phyloP scores from a whole-genome alignment of 2,329 filamentous ascomycete genomes.

The Pezicula rhizophila region DNA sequence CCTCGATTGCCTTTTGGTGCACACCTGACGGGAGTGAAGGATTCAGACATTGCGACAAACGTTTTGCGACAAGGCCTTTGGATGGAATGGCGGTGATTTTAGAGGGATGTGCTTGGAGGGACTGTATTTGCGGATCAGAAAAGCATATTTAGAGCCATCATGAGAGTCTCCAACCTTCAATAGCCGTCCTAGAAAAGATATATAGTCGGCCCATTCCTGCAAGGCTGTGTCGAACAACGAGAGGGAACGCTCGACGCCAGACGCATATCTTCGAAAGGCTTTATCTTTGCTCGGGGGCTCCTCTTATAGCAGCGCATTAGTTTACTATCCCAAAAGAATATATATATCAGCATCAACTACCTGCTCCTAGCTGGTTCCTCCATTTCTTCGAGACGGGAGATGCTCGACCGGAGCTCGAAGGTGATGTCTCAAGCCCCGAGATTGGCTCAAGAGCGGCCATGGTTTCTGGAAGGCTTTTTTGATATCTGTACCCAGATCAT shows the following conservation, averaged over 20 bases:
- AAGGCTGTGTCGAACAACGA: conserved; percentile 86
- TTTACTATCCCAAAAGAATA: neutral
- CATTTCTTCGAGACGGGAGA: conserved; percentile 71
- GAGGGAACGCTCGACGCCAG: conserved; percentile 79
- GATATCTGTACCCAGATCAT: conserved; percentile 11
- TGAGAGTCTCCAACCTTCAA: conserved; percentile 60
- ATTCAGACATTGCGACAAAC: conserved; percentile 91
- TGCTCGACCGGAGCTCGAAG: conserved; percentile 76
- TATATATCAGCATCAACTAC: conserved; percentile 39
- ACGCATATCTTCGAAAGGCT: conserved; percentile 80
- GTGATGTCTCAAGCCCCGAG: conserved; percentile 58
- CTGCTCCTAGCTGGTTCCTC: conserved; percentile 70
- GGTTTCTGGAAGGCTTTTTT: conserved; percentile 23
- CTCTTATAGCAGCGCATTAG: conserved; percentile 33
- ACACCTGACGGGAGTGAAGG: conserved; percentile 90
- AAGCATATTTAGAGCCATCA: conserved; percentile 15
- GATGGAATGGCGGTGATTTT: conserved; percentile 70
- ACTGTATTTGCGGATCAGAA: conserved; percentile 41
- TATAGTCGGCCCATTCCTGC: conserved; percentile 99
- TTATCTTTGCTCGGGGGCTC: conserved; percentile 55
- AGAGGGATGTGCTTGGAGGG: conserved; percentile 78
- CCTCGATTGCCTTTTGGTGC: conserved; percentile 93
- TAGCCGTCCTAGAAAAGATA: conserved; percentile 87
- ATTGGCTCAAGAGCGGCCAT: conserved; percentile 60
- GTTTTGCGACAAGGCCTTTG: conserved; percentile 78